Evolutionary conservation across 2,329 filamentous ascomycete species (phyloP), one percentile per base, ranked within the genome.

Genomic region (Paracoccidioides lutzii): DNA sequence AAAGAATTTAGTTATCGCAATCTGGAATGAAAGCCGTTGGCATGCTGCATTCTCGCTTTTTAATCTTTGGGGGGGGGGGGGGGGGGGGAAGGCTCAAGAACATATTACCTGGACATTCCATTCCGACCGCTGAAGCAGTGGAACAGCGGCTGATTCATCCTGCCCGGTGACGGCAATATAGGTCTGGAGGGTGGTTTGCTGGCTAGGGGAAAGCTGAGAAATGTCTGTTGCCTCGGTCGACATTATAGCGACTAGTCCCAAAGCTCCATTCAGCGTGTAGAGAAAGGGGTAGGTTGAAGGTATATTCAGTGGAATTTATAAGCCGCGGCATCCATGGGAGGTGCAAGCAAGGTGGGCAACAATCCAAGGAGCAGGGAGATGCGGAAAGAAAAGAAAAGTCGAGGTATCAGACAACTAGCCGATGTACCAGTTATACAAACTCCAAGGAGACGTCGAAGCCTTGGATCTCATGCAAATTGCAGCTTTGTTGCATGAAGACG

Each of bases 1-100:
- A 69, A 96, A 98, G 80, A 97, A 97, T 67, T 94, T 94, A 61
- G 93, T 83, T 60, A 98, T 91, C 57, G 93, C 91, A 64, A 97
- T 95, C 85, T 96, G 67, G 37, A 35, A n/a, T 33, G n/a, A 41
- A 54, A 22, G 2, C 10, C 44, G 41, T 6, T 42, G 9, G 45
- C 22, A 33, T 42, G 6, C 38, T 43, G 15, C 28, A 8, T 15
- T 33, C 28, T n/a, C n/a, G n/a, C n/a, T n/a, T n/a, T n/a, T n/a
- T n/a, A n/a, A n/a, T n/a, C n/a, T n/a, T n/a, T n/a, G n/a, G n/a
- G n/a, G n/a, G n/a, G n/a, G n/a, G n/a, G n/a, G n/a, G n/a, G n/a
- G n/a, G n/a, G n/a, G n/a, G n/a, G n/a, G n/a, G n/a, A n/a, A n/a
- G n/a, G n/a, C n/a, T n/a, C n/a, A n/a, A n/a, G 48, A 6, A 22